Base-by-base conservation (phyloP, 2,329 filamentous ascomycete genomes). In the Pseudogymnoascus sp. region DNA sequence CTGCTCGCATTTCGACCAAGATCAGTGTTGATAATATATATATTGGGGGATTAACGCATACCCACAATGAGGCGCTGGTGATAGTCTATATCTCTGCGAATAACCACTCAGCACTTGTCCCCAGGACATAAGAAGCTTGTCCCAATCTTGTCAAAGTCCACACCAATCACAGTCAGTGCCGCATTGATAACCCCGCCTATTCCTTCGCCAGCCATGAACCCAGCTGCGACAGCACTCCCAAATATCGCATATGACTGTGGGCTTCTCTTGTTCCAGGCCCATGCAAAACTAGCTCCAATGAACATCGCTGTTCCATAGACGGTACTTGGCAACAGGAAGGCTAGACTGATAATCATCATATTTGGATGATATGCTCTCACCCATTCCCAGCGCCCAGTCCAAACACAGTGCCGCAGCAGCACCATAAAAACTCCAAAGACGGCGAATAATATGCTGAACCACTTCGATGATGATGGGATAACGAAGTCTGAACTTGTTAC, bases 291-390 rank as follows among this genome's bases (percentile, higher is more conserved):
- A 22, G 64, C 64, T 61, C 64, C 64, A 35, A 66, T 62, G 36
- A 65, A 61, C 64, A 66, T 66, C 9, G 64, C 64, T 54, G 63
- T 66, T 62, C 63, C 63, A 60, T 66, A 66, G 43, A 63, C 60
- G 25, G 64, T 66, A 57, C 62, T 64, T 50, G 64, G 64, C 2
- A 66, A 60, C 8, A 63, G 61, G 33, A 66, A 62, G 25, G 64
- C 64, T 9, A 66, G 58, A 39, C 63, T 63, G 60, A 66, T 63
- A 33, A 63, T 54, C 63, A 66, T 65, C 37, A 63, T 61, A 30
- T 66, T 66, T 22, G 64, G 64, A 25, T 47, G 33, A 47, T 60
- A 57, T 28, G 43, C n/a, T 25, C 59, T 36, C 36, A 47, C 22
- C 37, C 36, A 50, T 14, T 54, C 47, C 47, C 47, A 54, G 11